phyloP scores from a whole-genome alignment of 176 grass and related monocot species.

The Oryza longistaminata region DNA sequence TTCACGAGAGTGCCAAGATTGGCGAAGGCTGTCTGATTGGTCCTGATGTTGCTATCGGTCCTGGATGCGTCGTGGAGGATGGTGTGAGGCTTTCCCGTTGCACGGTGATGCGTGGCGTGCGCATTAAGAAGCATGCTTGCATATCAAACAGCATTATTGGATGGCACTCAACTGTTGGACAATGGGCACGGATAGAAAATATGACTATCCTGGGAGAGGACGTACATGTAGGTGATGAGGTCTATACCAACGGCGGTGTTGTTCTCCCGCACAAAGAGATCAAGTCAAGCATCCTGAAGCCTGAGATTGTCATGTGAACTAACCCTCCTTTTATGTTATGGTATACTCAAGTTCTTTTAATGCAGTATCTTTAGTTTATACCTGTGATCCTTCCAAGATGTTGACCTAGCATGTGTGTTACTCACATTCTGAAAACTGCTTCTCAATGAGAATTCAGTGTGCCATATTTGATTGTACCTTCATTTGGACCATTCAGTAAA shows the following conservation, averaged over 20 bases:
- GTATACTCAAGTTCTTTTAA: constrained; percentile 5
- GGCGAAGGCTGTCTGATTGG: constrained; percentile 93
- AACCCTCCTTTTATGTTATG: neutral
- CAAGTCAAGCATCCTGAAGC: constrained; percentile 90
- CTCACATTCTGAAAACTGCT: constrained; percentile 8
- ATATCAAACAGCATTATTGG: constrained; percentile 86
- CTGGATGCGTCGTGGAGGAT: constrained; percentile 75
- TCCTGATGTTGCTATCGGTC: constrained; percentile 83
- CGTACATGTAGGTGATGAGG: constrained; percentile 85
- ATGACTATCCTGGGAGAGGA: constrained; percentile 92
- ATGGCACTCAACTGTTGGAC: constrained; percentile 88
- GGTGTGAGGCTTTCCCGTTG: constrained; percentile 87
- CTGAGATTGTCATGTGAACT: constrained; percentile 95
- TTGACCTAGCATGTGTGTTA: constrained; percentile 24
- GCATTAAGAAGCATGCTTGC: constrained; percentile 84
- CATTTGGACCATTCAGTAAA: neutral
- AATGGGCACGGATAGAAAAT: constrained; percentile 85
- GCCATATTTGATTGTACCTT: neutral
- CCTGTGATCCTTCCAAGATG: constrained; percentile 8
- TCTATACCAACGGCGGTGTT: constrained; percentile 90
- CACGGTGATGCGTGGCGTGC: constrained; percentile 72
- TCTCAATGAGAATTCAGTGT: neutral
- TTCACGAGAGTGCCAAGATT: constrained; percentile 83
- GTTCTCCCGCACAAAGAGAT: constrained; percentile 95
- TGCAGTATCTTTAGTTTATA: constrained; percentile 31